Base-by-base conservation (phyloP, 306 rosid species). In the Pyrus communis region DNA sequence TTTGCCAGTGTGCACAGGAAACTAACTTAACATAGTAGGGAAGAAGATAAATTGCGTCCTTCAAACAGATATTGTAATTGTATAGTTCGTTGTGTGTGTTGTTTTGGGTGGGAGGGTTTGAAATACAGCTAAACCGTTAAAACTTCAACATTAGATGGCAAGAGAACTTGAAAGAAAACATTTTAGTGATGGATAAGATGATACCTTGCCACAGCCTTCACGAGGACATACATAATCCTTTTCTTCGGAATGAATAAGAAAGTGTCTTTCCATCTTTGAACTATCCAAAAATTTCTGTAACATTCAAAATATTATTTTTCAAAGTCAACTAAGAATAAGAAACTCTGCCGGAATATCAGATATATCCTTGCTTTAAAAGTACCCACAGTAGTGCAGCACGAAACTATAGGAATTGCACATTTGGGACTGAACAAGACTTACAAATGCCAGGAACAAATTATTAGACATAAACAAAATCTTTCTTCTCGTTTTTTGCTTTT, bases 151-250 rank as follows among this genome's bases (percentile, higher is more conserved):
- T 51, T 64, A 28, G 54, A 61, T 38, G 25, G 45, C 57, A 17
- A 46, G 71, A 25, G n/a, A 80, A 10, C 54, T 31, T 9, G 18
- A 21, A 27, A 77, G 55, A 76, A 28, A 58, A 57, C 74, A 54
- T 28, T 73, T 49, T 38, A 5, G 76, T 73, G 68, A 76, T 82
- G 79, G 78, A 67, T 11, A 83, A 81, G 46, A 78, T 78, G 70
- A 82, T 89, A 95, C 99, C 99, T 95, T 95, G 63, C 99, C 99
- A 85, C 99, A 95, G 87, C 99, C 99, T 88, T 95, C 98, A 85
- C 87, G 91, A 58, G 97, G 96, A 76, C 98, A 95, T 13, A 92
- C 93, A 81, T 89, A 95, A 74, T 93, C 93, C 84, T 98, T 85
- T 79, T 95, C 97, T 76, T 96, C 99, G 5, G 98, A 91, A 82